Evolutionary conservation across 805 yeast genomes (phyloP).

Genomic region (Monosporozyma servazzii): DNA sequence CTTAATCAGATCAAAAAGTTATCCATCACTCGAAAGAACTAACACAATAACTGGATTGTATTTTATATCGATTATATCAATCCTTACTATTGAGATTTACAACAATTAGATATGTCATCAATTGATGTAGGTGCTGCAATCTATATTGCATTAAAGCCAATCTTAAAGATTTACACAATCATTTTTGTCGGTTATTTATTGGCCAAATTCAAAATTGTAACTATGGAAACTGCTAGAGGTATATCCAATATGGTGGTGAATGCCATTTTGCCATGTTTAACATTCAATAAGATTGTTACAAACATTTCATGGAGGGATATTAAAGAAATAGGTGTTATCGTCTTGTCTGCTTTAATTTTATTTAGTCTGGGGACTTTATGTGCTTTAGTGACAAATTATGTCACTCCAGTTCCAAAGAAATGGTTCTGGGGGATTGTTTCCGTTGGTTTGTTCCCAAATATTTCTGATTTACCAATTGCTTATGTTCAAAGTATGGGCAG

Average conservation of each 20-base stretch:
- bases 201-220: constrained; percentile 52
- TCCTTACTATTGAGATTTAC: neutral
- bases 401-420: constrained; percentile 53
- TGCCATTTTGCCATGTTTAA: constrained; percentile 64
- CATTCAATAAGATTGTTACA: constrained; percentile 62
- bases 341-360: constrained; percentile 38
- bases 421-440: constrained; percentile 72
- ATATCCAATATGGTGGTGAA: constrained; percentile 61
- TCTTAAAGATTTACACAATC: constrained; percentile 69
- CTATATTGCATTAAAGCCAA: constrained; percentile 77
- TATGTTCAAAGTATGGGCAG: constrained; percentile 64
- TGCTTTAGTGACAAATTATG: constrained; percentile 33
- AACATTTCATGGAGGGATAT: constrained; percentile 61
- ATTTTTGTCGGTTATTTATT: constrained; percentile 56
- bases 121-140: constrained; percentile 51
- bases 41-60: too few species aligned
- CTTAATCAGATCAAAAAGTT: neutral
- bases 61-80: neutral
- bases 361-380: constrained; percentile 39
- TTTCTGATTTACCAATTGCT: constrained; percentile 79
- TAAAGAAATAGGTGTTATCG: constrained; percentile 57
- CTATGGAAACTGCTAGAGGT: constrained; percentile 60
- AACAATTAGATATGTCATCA: constrained; percentile 1
- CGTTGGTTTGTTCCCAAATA: constrained; percentile 70
- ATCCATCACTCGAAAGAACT: neutral